Evolutionary conservation across 1,284 basidiomycete genomes (phyloP), one percentile per base, ranked within the genome.

Genomic region (Nidula niveotomentosa): DNA sequence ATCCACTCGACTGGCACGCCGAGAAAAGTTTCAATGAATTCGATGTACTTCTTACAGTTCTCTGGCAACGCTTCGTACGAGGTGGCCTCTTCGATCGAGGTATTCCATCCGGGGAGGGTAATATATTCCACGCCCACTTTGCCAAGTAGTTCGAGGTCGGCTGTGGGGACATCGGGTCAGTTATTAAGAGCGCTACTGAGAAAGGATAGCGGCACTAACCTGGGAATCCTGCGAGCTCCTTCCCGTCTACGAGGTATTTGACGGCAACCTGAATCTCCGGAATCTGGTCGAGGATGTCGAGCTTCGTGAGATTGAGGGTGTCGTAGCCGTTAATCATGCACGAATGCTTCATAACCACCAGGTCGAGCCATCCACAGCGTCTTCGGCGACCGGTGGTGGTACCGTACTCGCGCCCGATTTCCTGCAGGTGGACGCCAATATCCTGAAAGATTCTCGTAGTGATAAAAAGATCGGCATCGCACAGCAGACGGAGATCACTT

Each of bases 311-410:
- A 76, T 99, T 99, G 62, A 98, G 79, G 54, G 77, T 72, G 65
- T 96, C 94, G 75, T 98, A 99, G 45, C 96, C 96, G 74, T 99
- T 99, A 81, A 99, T 94, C 60, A 94, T 76, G 67, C 82, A 88
- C 33, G 96, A 98, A 74, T 98, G 91, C 69, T 87, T 89, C 80
- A 98, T 84, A 54, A 98, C 94, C 57, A 98, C 93, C 18, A 98
- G 80, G 74, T 99, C 97, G 51, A 99, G 85, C 97, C 97, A 99
- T 30, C 96, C 96, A 70, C 94, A 96, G 53, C 97, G 90, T 58
- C 96, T 84, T 52, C 92, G 80, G 37, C 96, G 86, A 30, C 96
- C 96, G 0, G 96, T 99, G 4, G 94, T 97, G 35, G 85, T 87
- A 35, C 97, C 96, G 65, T 85, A 97, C 73, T 99, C 96, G 55